Evolutionary conservation across 768 basidiomycete species (phyloP), one percentile per base, ranked within the genome.

Genomic region (Agaricus subrufescens): DNA sequence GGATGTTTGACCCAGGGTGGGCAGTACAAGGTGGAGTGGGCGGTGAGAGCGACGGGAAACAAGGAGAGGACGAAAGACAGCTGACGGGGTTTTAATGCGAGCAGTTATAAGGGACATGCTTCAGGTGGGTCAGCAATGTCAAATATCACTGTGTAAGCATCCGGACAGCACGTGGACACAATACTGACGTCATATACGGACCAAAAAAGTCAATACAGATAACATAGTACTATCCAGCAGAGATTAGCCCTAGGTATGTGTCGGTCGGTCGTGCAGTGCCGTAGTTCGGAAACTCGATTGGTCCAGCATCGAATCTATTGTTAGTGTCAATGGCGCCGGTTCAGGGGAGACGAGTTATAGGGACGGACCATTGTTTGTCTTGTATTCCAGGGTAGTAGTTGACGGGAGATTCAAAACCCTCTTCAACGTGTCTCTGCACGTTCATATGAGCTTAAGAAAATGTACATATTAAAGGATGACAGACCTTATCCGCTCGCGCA

Each of bases 351-450:
- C 31, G 43, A 23, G 25, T 12, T 54, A 31, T n/a, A 14, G 49
- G 14, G 15, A 59, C 79, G 43, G 56, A 88, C 91, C 91, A 59
- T 89, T 93, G 70, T 96, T 96, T 9, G 92, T 89, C 68, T 96
- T 95, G 71, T 97, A 98, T 68, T 98, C 94, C 85, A 96, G 90
- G 58, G 86, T 80, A 1, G 93, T 95, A 19, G 81, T 75, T 1
- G 83, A 65, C 11, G 94, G 87, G 14, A 98, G 77, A 66, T 84
- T 82, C 46, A 98, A 79, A 12, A 92, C 84, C 62, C 73, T 71
- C 46, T 88, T 80, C 61, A 98, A 83, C 2, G 86, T 88, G 63
- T 94, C 92, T 68, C 94, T 95, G 60, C 40, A 29, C 25, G 39
- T 42, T 23, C 19, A 31, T 31, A 50, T 55, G 49, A 52, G 53